Base-by-base conservation (phyloP, 371 early-diverging fungal genomes). In the Fennellomyces sp. region DNA sequence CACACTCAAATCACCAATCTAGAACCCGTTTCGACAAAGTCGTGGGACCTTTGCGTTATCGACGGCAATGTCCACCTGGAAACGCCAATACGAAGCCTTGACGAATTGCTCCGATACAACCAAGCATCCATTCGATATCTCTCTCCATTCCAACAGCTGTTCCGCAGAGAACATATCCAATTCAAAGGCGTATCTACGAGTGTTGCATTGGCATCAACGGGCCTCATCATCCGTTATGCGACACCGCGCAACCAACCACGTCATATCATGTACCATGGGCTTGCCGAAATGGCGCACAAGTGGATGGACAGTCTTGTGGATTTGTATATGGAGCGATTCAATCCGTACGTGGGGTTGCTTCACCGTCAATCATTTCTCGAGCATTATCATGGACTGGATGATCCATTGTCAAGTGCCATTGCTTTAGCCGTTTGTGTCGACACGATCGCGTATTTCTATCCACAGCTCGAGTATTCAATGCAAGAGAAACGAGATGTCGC, bases 1-100 rank as follows among this genome's bases (percentile, higher is more conserved):
- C 21, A 21, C 17, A 5, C 5, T 17, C 23, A 23, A 5, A 21
- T 23, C 5, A 21, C 23, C 5, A 4, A 39, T n/a, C n/a, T n/a
- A n/a, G n/a, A n/a, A n/a, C n/a, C n/a, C n/a, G n/a, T n/a, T n/a
- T n/a, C 19, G 41, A 41, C 41, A 41, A 17, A 1, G 17, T 6
- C 8, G n/a, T 51, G 51, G 51, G 29, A 28, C 3, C 51, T 51
- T 26, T 6, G 51, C 29, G 51, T 51, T 26, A 30, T 51, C n/a
- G 23, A 51, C 23, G 51, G 51, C 11, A 1, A 23, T 17, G 29
- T 51, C 29, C 29, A 23, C 29, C 33, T 51, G 7, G 33, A 28
- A 15, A n/a, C 19, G 12, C 28, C 29, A 28, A 51, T 51, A 11
- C 26, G 15, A 19, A 28, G n/a, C 17, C 7, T 51, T 2, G 30